Base-by-base conservation (phyloP, 352 stramenopile genomes). In the Phytophthora multivora region DNA sequence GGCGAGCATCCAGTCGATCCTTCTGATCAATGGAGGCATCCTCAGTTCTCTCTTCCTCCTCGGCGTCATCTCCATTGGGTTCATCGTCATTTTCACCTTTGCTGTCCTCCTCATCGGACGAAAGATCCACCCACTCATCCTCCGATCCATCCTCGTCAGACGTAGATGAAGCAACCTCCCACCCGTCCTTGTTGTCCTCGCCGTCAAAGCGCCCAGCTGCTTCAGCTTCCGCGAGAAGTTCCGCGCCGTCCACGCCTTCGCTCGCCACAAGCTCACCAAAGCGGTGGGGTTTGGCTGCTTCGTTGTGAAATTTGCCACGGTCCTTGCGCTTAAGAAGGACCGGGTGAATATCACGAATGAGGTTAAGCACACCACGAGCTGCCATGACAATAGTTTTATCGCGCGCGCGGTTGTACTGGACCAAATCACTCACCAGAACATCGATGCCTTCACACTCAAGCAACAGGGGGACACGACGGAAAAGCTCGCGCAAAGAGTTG, bases 331-430 rank as follows among this genome's bases (percentile, higher is more conserved):
- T 93, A n/a, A 99, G 83, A 16, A 99, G 75, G 16, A 76, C 78
- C 8, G 98, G 98, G 75, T 98, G 90, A 46, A 98, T 91, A 61
- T 99, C 95, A 28, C 97, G 88, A 59, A 99, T 96, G 51, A 99
- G 89, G 76, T 99, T 99, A 16, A 98, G 85, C 43, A 98, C 97
- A 11, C 89, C 91, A 48, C 97, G 90, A 40, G 96, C 96, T 4
- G 98, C 97, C 80, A 99, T 98, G 23, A 98, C 88, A 13, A 99
- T 95, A 21, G 89, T 98, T 83, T 99, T 98, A 86, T 99, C 97
- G 9, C 89, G 80, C 54, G 96, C 87, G 66, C 98, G 98, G 65
- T 90, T 95, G 80, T 99, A 99, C 71, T 97, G 96, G 16, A 98
- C 88, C 61, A 99, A 82, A 67, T 99, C 97, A 53, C 83, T 75